Base-by-base conservation (phyloP, 345 rosid genomes). In the Citrus reticulata region DNA sequence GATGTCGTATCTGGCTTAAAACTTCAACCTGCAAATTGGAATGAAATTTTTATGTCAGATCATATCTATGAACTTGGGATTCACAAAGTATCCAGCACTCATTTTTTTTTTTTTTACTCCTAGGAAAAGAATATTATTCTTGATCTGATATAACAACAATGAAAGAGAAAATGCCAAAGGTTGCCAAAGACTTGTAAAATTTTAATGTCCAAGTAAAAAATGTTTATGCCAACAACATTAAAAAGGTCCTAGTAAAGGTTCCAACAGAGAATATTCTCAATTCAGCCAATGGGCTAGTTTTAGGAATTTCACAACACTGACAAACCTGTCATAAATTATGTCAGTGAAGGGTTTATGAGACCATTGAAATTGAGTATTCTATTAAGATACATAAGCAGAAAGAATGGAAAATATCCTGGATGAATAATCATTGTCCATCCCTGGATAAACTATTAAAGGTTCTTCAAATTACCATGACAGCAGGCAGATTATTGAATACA, bases 1-100 rank as follows among this genome's bases (percentile, higher is more conserved):
- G 94, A 84, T 95, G 97, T 40, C 82, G 89, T 57, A 93, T 86
- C 85, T 90, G 95, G 89, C 97, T 92, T 71, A 95, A 88, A 81
- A 95, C 90, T 80, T 93, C 91, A 42, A 95, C 90, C 98, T 93
- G 89, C 82, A 83, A 69, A 79, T n/a, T 39, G 64, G 27, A 76
- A 30, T 11, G 25, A 4, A 13, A 72, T n/a, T 60, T 74, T 64
- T 51, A 13, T 62, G 59, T 42, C 70, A 64, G 27, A 61, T 17
- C 57, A 25, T 17, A 49, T 46, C 63, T 59, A 68, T 13, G 19
- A 42, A 65, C 30, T 40, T 39, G 35, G 5, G n/a, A 66, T 61
- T 35, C 14, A 10, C 20, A n/a, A 73, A 72, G 60, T 24, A 59
- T 34, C 24, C 59, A 59, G 16, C 27, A n/a, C 62, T 16, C 7